These are phyloP conservation scores for Fusarium circinatum DNA, from an alignment of 2,329 filamentous ascomycete species.

Conservation along the genomic window DNA sequence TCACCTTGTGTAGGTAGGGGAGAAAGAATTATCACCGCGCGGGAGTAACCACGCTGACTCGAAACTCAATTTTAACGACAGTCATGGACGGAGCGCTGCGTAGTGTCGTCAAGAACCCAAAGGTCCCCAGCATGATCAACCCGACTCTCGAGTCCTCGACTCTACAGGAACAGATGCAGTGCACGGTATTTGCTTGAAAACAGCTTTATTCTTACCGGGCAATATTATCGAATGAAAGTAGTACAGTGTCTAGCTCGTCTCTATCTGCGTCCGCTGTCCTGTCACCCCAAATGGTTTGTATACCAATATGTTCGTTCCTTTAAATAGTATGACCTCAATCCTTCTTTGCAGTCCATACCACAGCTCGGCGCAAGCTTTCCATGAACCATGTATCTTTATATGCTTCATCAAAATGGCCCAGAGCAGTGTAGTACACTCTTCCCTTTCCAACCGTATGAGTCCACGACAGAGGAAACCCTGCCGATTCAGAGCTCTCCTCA, in stretches of 20 bases:
- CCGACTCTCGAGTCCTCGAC: background rate
- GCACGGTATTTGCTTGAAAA: background rate
- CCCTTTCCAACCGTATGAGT: slow-evolving; percentile 8
- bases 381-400: slow-evolving; percentile 24
- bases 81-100: background rate
- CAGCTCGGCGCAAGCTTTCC: background rate
- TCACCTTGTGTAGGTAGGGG: background rate
- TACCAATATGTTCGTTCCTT: background rate
- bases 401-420: slow-evolving; percentile 26
- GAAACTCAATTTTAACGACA: background rate
- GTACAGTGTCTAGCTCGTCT: background rate
- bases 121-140: no score
- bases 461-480: slow-evolving; percentile 9
- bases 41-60: no score
- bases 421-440: slow-evolving; percentile 19
- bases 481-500: no score
- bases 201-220: fast-evolving
- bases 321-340: background rate
- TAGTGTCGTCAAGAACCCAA: no score
- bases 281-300: no score
- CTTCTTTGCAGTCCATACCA: slow-evolving; percentile 12
- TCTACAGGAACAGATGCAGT: fast-evolving
- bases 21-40: background rate
- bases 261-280: no score
- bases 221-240: fast-evolving